These are phyloP conservation scores for Teunomyces tritomae DNA, from an alignment of 805 yeast genomes.

Conservation along the genomic window DNA sequence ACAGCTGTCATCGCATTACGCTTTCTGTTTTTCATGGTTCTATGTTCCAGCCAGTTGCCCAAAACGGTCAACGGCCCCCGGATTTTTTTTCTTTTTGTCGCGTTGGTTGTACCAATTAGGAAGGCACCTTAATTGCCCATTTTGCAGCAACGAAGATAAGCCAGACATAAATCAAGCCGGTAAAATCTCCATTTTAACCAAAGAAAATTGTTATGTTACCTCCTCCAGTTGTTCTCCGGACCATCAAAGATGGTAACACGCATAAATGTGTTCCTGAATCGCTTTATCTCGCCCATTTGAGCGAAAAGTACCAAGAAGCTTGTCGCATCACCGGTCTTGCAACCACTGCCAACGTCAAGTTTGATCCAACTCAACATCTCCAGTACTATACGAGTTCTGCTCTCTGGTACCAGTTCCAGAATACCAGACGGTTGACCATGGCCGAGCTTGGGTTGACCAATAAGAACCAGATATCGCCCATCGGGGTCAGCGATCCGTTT, in stretches of 20 bases:
- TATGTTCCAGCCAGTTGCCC: neutral
- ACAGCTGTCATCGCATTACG: no score
- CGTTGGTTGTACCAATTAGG: constrained; percentile 7
- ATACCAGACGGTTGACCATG: constrained; percentile 38
- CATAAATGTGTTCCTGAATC: constrained; percentile 33
- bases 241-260: constrained; percentile 35
- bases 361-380: constrained; percentile 35
- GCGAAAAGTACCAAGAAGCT: constrained; percentile 25
- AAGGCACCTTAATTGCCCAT: neutral
- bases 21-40: neutral
- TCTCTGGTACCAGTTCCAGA: constrained; percentile 16
- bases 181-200: neutral
- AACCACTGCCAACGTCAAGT: constrained; percentile 10
- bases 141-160: constrained; percentile 2
- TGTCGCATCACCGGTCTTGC: constrained; percentile 7
- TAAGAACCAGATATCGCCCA: constrained; percentile 48
- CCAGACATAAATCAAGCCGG: neutral
- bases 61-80: neutral
- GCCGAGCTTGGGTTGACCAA: constrained; percentile 48
- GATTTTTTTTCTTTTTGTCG: neutral
- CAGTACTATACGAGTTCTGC: constrained; percentile 23
- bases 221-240: constrained; percentile 23
- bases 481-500: constrained; percentile 60
- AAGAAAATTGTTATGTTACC: neutral
- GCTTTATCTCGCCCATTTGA: constrained; percentile 30